Base-by-base conservation (phyloP, 2,329 filamentous ascomycete species). In the Intubia oerlemansii region DNA sequence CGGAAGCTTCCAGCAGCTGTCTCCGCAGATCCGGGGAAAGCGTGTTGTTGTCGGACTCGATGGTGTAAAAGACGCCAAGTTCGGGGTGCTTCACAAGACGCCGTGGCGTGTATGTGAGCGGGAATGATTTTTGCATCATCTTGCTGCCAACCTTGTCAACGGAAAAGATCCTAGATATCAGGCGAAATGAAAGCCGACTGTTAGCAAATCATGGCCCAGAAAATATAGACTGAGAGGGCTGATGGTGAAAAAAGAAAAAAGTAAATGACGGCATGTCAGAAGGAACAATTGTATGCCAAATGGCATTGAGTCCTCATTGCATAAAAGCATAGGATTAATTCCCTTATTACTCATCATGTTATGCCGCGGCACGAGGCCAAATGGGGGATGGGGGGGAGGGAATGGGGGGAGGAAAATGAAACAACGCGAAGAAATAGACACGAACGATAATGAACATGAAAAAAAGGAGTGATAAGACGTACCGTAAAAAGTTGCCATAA, bases 271-370 rank as follows among this genome's bases (percentile, higher is more conserved):
- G 44, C 51, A 50, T 54, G 49, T 91, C 82, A 91, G 82, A 71
- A 91, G 81, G 81, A 91, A 91, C 82, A 91, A 91, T 90, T 91
- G 80, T 63, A 61, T 46, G n/a, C n/a, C 58, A 58, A 53, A 61
- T 51, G 49, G 52, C 59, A 52, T 39, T 39, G 51, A 50, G 41
- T 43, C 62, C 62, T 70, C 63, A 68, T 58, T 45, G 24, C 13
- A 44, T 38, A 42, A 50, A n/a, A 34, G 61, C 61, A 40, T 65
- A 62, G 60, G 62, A 55, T 59, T 38, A 39, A 39, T 58, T 58
- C 58, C 57, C 52, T 51, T 53, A 31, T 30, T 31, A 24, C 33
- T 78, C 74, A 77, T 79, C 69, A 74, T 35, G 25, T 34, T 33
- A 30, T 33, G 31, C 28, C 32, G 17, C 13, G 21, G 20, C 18